Base-by-base conservation (phyloP, 352 stramenopile species). In the Phytophthora brassicae region DNA sequence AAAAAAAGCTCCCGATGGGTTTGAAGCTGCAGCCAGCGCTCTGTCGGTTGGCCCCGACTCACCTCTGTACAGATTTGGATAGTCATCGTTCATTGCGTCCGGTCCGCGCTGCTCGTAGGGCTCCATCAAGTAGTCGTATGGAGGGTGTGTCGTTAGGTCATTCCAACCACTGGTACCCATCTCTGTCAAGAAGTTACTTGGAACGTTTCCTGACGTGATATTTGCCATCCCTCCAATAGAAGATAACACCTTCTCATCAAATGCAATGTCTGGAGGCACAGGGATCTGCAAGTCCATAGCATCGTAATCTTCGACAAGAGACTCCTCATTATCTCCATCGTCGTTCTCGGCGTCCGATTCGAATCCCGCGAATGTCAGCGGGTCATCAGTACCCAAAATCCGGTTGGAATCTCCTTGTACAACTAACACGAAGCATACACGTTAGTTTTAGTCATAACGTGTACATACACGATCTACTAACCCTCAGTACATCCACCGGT, bases 381-480 rank as follows among this genome's bases (percentile, higher is more conserved):
- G 31, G 6, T 38, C 31, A 38, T 38, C 31, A 9, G 2, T 38
- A 13, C 8, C 31, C 16, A 13, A 8, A 38, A 38, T 9, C 11
- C 16, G 31, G 16, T 38, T 38, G 8, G 16, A 3, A 38, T 38
- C 31, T 38, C 1, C 6, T 16, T 3, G 31, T 38, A 9, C 31
- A 38, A 14, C 8, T 16, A 16, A 38, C 11, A 13, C 6, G 8
- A 9, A 13, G 6, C 1, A 38, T 38, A 38, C 31, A 38, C 16
- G 31, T 38, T 38, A 38, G 31, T 2, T 16, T 9, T 14, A 14
- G 3, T 38, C 3, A 38, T 38, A 50, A 20, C 39, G 35, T 60
- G 50, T 52, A 55, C 16, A 47, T 52, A 55, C 42, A 49, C 1
- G 24, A 45, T 56, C 29, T 8, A 38, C 31, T 11, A 4, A 38